Base-by-base conservation (phyloP, 73 alveolate genomes). In the Blepharisma japonicum region DNA sequence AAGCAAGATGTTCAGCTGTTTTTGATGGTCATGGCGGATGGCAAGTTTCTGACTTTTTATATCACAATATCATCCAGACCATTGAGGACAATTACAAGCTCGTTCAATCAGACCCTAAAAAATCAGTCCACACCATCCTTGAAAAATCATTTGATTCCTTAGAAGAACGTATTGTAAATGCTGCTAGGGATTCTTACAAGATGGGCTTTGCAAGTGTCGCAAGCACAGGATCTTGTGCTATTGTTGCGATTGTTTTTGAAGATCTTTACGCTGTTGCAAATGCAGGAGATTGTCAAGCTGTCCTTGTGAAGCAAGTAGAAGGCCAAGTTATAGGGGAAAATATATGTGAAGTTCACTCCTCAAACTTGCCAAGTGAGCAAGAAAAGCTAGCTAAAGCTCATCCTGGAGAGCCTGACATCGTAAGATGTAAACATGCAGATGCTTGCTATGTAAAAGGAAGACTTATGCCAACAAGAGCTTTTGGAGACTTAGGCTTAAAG, bases 11-110 rank as follows among this genome's bases (percentile, higher is more conserved):
- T 82, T 86, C 91, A 20, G 89, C 89, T 20, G 88, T 61, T 25
- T 61, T 93, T 78, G 98, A 95, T 86, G 99, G 98, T 5, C 98
- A 95, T 77, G 99, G 98, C 5, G 99, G 98, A 0, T 85, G 95
- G 94, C 83, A 83, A 76, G 87, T 95, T 56, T 91, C 98, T 8
- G 95, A 89, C 50, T 91, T 78, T 70, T 55, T 95, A 49, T 90
- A 84, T 68, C 81, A 84, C 9, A 89, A 95, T 87, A 61, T 95
- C 11, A 89, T 85, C 61, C 86, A 89, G 50, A 83, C 72, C 25
- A 77, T 89, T 20, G 72, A 90, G 23, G 56, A 71, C 70, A 71
- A 79, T 66, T 81, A 86, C 81, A 80, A 80, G 23, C 81, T 55
- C 20, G 66, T 66, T 45, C 14, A 51, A 68, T 45, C 21, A 18